These are phyloP conservation scores for Saraca asoca DNA, from an alignment of 331 rosid genomes.

Conservation along the genomic window DNA sequence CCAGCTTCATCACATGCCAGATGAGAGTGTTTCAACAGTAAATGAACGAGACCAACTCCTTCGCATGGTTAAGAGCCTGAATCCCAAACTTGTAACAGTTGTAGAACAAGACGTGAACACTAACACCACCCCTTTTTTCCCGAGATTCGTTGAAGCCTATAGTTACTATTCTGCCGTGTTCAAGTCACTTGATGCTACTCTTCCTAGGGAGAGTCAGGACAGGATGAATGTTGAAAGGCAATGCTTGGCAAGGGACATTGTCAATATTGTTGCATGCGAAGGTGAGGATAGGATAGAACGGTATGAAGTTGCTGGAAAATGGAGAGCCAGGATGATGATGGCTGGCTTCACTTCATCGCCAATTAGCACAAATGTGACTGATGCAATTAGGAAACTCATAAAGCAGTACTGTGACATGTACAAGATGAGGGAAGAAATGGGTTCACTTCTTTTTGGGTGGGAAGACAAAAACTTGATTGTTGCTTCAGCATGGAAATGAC, in stretches of 20 bases:
- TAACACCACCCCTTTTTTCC: conserved; percentile 78
- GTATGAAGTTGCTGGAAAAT: conserved; percentile 96
- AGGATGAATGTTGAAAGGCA: conserved; percentile 93
- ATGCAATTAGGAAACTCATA: conserved; percentile 50
- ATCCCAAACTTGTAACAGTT: conserved; percentile 83
- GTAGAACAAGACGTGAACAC: conserved; percentile 99
- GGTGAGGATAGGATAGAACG: conserved; percentile 94
- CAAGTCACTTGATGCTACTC: conserved; percentile 85
- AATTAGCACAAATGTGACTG: conserved; percentile 47
- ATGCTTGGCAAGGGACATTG: conserved; percentile 96
- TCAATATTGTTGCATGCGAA: conserved; percentile 87
- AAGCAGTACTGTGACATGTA: conserved; percentile 68
- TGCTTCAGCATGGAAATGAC: conserved; percentile 90
- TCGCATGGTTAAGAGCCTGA: conserved; percentile 81
- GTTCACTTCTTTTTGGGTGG: conserved; percentile 93
- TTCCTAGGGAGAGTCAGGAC: conserved; percentile 87
- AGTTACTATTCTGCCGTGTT: conserved; percentile 83
- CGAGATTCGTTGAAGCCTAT: conserved; percentile 82
- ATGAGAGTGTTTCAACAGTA: conserved; percentile 87
- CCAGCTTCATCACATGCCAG: conserved; percentile 99
- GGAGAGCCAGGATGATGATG: conserved; percentile 97
- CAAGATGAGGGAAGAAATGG: conserved; percentile 74
- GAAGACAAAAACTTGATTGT: conserved; percentile 85
- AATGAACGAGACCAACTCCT: conserved; percentile 94
- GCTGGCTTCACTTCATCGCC: conserved; percentile 79